Evolutionary conservation across 176 grass and related monocot genomes (phyloP).

Genomic region (Zoysia japonica): DNA sequence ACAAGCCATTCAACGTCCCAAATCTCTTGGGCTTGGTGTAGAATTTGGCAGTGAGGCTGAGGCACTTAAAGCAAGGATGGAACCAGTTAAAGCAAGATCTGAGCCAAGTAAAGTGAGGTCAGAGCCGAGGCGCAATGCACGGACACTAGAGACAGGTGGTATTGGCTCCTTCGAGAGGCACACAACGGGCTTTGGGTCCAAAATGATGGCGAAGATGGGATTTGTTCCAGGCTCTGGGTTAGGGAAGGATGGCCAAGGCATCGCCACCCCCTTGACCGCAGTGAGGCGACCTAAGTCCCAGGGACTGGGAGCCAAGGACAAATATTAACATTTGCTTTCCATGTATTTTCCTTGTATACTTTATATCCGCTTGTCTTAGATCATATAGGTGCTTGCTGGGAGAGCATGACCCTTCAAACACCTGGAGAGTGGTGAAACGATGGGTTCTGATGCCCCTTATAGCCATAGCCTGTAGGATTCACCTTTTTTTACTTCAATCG

Average conservation of each 20-base stretch:
- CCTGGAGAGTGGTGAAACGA: neutral
- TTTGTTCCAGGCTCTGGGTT: conserved; percentile 71
- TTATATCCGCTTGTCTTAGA: conserved; percentile 16
- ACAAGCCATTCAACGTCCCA: conserved; percentile 70
- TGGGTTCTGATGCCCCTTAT: conserved; percentile 19
- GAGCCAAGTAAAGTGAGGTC: conserved; percentile 33
- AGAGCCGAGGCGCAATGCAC: conserved; percentile 28
- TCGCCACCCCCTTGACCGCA: conserved; percentile 54
- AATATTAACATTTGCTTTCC: conserved; percentile 36
- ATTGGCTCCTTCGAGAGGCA: conserved; percentile 83
- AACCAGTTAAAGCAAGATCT: conserved; percentile 32
- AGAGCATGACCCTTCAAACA: conserved; percentile 7
- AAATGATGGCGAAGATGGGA: conserved; percentile 94
- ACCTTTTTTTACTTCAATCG: conserved; percentile 12
- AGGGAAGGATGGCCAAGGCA: conserved; percentile 79
- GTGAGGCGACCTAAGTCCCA: conserved; percentile 56
- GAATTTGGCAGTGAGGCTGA: conserved; percentile 60
- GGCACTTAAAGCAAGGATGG: conserved; percentile 32
- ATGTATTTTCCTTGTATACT: conserved; percentile 12
- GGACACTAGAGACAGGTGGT: conserved; percentile 1
- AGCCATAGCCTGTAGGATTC: conserved; percentile 8
- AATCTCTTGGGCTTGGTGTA: conserved; percentile 85
- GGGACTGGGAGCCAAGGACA: conserved; percentile 57
- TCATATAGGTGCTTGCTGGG: conserved; percentile 15
- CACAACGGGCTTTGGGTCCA: conserved; percentile 87